Percentiles rank a stretch among this genome's conserved stretches.
phyloP scores from a whole-genome alignment of 495 filamentous ascomycete species.

The Staphylotrichum tortipilum region DNA sequence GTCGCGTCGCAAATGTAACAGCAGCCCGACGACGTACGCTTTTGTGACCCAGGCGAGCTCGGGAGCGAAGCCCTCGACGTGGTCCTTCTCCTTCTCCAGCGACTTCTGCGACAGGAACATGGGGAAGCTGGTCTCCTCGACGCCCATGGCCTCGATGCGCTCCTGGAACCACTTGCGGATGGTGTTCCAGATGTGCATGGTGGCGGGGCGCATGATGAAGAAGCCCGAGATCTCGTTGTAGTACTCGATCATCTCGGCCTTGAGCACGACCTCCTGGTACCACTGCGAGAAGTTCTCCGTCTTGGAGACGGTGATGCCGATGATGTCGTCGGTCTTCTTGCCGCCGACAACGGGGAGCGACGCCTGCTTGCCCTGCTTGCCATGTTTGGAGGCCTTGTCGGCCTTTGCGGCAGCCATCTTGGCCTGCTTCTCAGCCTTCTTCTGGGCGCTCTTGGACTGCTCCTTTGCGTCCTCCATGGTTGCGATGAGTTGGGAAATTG shows the following conservation, averaged over 20 bases:
- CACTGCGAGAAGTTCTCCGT: constrained; percentile 81
- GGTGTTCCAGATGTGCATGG: constrained; percentile 86
- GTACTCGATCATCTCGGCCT: constrained; percentile 83
- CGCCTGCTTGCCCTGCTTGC: constrained; percentile 27
- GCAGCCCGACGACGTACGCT: constrained; percentile 49
- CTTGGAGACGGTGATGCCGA: constrained; percentile 79
- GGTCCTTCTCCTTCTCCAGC: constrained; percentile 88
- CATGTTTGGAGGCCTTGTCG: constrained; percentile 48
- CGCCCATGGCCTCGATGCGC: constrained; percentile 77
- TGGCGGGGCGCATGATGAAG: constrained; percentile 82
- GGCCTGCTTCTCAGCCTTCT: constrained; percentile 61
- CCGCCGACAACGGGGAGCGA: constrained; percentile 38
- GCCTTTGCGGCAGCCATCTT: constrained; percentile 59
- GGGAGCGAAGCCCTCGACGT: constrained; percentile 94
- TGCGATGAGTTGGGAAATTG: constrained; percentile 4
- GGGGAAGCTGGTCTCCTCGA: constrained; percentile 92
- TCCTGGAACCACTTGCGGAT: constrained; percentile 86
- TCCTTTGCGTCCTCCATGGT: constrained; percentile 41
- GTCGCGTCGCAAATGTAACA: background rate
- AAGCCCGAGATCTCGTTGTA: constrained; percentile 77
- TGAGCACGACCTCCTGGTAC: constrained; percentile 94
- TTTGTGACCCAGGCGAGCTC: constrained; percentile 98
- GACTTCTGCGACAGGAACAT: constrained; percentile 89
- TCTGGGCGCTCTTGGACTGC: constrained; percentile 60
- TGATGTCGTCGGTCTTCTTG: constrained; percentile 54